Evolutionary conservation across 176 grass and related monocot species (phyloP).

Genomic region (Poa annua): DNA sequence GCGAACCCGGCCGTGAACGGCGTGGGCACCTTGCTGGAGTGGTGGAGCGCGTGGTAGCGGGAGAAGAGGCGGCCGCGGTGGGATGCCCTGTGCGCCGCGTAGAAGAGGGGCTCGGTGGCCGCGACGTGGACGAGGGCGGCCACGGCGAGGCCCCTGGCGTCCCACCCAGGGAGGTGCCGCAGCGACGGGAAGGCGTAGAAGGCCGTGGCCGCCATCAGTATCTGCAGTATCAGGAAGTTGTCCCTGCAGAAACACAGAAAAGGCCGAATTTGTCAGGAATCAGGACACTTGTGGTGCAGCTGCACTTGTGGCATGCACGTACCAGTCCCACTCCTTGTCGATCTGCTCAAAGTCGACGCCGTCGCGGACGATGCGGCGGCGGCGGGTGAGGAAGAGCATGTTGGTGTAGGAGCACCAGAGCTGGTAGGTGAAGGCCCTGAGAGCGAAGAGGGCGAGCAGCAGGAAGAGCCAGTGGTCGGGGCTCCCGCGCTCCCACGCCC

Average conservation of each 20-base stretch:
- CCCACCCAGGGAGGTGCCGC: slow-evolving; percentile 61
- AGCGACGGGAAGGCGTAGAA: slow-evolving; percentile 58
- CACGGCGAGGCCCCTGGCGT: slow-evolving; percentile 48
- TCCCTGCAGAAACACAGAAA: slow-evolving; percentile 62
- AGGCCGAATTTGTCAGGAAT: neutral
- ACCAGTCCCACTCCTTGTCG: slow-evolving; percentile 98
- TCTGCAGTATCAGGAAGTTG: slow-evolving; percentile 87
- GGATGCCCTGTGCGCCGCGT: slow-evolving; percentile 60
- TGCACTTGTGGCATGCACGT: neutral
- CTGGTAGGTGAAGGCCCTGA: slow-evolving; percentile 51
- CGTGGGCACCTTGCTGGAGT: slow-evolving; percentile 68
- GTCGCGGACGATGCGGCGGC: slow-evolving; percentile 60
- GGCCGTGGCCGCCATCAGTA: slow-evolving; percentile 53
- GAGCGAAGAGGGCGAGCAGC: slow-evolving; percentile 62
- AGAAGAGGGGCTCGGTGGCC: slow-evolving; percentile 70
- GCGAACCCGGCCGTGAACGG: slow-evolving; percentile 77
- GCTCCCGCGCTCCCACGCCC: slow-evolving; percentile 63
- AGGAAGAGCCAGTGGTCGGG: slow-evolving; percentile 69
- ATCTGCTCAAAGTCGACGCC: slow-evolving; percentile 76
- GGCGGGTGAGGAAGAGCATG: slow-evolving; percentile 78
- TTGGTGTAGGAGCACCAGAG: slow-evolving; percentile 73
- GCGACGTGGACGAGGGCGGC: slow-evolving; percentile 53
- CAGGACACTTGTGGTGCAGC: no score
- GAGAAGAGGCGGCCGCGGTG: slow-evolving; percentile 62
- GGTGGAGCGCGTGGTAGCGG: slow-evolving; percentile 72